Percentiles rank a stretch among this genome's conserved stretches.
phyloP scores from a whole-genome alignment of 2,329 filamentous ascomycete species.

The Cladosporium austrohemisphaericum region DNA sequence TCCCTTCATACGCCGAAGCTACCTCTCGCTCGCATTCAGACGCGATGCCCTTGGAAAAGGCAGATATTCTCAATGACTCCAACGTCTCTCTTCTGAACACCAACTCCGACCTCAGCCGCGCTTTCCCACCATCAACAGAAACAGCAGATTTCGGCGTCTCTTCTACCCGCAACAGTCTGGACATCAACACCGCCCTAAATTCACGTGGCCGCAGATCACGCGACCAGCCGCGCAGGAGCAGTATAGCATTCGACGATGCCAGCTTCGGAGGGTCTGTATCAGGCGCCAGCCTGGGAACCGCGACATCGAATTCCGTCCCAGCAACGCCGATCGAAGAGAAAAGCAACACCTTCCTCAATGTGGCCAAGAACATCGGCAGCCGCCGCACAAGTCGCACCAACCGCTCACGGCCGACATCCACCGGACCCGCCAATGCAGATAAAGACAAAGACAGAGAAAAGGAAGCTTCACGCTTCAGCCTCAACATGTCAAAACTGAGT shows the following conservation, averaged over 20 bases:
- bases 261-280: conserved; percentile 30
- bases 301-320: conserved; percentile 28
- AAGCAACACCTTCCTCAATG: conserved; percentile 26
- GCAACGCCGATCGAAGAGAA: conserved; percentile 44
- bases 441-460: conserved; percentile 1
- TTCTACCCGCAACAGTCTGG: conserved; percentile 29
- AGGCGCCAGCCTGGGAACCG: conserved; percentile 25
- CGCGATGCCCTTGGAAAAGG: conserved; percentile 25
- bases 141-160: conserved; percentile 20
- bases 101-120: conserved; percentile 13
- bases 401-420: conserved; percentile 41
- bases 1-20: conserved; percentile 42
- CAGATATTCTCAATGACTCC: conserved; percentile 20
- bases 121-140: conserved; percentile 16
- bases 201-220: conserved; percentile 35
- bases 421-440: conserved; percentile 20
- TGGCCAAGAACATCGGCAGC: conserved; percentile 28
- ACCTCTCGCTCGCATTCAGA: conserved; percentile 30
- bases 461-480: conserved; percentile 33
- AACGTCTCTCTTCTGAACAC: conserved; percentile 21
- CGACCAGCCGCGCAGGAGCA: conserved; percentile 37
- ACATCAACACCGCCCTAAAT: conserved; percentile 26
- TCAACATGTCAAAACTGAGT: conserved; percentile 41
- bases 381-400: conserved; percentile 27
- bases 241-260: conserved; percentile 39